phyloP scores from a whole-genome alignment of 2,329 filamentous ascomycete species.

The Pseudohalonectria lignicola region DNA sequence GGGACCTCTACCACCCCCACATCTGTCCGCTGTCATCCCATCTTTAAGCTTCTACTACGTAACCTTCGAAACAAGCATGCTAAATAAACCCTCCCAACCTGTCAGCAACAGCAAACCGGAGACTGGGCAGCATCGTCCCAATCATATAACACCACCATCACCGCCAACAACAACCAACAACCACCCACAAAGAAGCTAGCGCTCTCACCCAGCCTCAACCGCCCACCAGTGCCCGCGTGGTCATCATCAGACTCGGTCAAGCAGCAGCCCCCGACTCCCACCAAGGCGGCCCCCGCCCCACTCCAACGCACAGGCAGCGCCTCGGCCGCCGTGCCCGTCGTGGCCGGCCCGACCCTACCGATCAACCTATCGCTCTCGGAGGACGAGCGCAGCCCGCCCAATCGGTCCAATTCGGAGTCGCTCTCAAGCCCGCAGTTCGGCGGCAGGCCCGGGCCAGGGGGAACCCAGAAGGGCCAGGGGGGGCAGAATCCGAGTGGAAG shows the following conservation, averaged over 20 bases:
- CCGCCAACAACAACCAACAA: too few relatives aligned
- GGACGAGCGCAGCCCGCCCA: constrained; percentile 45
- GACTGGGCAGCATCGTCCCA: too few relatives aligned
- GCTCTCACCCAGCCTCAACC: constrained; percentile 36
- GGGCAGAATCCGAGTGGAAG: constrained; percentile 33
- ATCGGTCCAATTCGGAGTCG: constrained; percentile 34
- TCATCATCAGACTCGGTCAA: constrained; percentile 20
- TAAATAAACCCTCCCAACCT: too few relatives aligned
- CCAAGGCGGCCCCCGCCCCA: constrained; percentile 3
- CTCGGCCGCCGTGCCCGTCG: constrained; percentile 10
- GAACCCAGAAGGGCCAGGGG: constrained; percentile 16
- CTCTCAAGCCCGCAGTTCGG: constrained; percentile 32
- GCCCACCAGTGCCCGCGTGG: constrained; percentile 45
- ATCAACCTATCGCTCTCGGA: constrained; percentile 47
- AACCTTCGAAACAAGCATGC: too few relatives aligned
- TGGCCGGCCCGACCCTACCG: constrained; percentile 18
- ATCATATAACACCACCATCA: too few relatives aligned
- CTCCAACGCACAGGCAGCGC: too few relatives aligned
- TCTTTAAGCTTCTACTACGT: too few relatives aligned
- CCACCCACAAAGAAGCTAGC: constrained; percentile 41
- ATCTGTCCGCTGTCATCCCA: too few relatives aligned
- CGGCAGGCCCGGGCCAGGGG: too few relatives aligned
- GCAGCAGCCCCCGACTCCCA: constrained; percentile 9
- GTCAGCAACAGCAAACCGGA: too few relatives aligned
- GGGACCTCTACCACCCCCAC: too few relatives aligned